Base-by-base conservation (phyloP, 495 filamentous ascomycete genomes). In the Hyaloscypha hepaticicola region DNA sequence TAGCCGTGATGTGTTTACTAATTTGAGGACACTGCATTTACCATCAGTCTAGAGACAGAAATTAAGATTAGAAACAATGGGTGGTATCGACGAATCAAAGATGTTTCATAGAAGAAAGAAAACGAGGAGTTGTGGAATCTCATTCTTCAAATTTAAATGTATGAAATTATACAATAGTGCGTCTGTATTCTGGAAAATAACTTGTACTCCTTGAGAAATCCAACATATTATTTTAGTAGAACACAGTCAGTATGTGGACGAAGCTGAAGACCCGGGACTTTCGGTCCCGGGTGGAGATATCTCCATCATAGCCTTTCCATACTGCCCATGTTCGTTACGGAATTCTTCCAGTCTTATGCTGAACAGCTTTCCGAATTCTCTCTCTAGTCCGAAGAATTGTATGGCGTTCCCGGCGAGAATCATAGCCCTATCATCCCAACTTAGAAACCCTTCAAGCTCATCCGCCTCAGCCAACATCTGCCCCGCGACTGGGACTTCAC, bases 1-100 rank as follows among this genome's bases (percentile, higher is more conserved):
- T 60, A 50, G 38, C 26, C n/a, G 58, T 34, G 58, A 60, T 48
- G 58, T 60, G 7, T 60, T 60, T 50, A 60, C 58, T 5, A 50
- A 60, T 50, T 7, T 60, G 34, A 11, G 58, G 34, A 60, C 58
- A 11, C 11, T 60, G 34, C 58, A 60, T 29, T 26, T 60, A 1
- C 58, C 58, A 25, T 26, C 58, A 1, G 11, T 60, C 0, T 60
- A 19, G 16, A 58, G 16, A 45, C 38, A 38, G 55, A 31, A 31
- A n/a, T n/a, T n/a, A n/a, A n/a, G n/a, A n/a, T n/a, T n/a, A n/a
- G n/a, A n/a, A n/a, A n/a, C n/a, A n/a, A n/a, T n/a, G n/a, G n/a
- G n/a, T n/a, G n/a, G n/a, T n/a, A n/a, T n/a, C n/a, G n/a, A n/a
- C n/a, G n/a, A n/a, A n/a, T n/a, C n/a, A n/a, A n/a, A n/a, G n/a